Evolutionary conservation across 2,329 filamentous ascomycete genomes (phyloP).

Genomic region (Lachnellula hyalina): DNA sequence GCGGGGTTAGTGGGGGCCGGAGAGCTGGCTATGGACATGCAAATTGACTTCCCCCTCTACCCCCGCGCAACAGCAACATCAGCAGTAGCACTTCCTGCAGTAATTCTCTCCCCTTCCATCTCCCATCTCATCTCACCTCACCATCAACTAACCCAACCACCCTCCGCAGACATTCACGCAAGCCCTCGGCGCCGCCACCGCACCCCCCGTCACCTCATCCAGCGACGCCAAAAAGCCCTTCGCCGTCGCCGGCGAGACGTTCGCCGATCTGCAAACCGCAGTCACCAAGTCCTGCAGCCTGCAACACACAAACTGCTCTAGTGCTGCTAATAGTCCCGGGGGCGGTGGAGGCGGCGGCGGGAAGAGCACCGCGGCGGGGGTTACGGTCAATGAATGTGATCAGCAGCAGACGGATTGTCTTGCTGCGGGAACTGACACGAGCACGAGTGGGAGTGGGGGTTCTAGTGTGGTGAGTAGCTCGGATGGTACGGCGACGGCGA

Average conservation of each 20-base stretch:
- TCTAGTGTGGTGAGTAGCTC: neutral
- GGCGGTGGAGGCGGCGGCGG: slow-evolving; percentile 4
- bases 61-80: neutral
- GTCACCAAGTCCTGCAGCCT: slow-evolving; percentile 9
- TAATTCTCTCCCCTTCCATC: too few relatives aligned
- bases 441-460: neutral
- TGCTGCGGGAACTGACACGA: neutral
- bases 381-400: slow-evolving; percentile 18
- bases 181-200: neutral
- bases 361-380: neutral
- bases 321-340: slow-evolving; percentile 7
- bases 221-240: slow-evolving; percentile 9
- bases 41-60: neutral
- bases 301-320: slow-evolving; percentile 16
- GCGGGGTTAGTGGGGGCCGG: neutral
- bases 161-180: slow-evolving; percentile 3
- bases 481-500: neutral
- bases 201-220: slow-evolving; percentile 1
- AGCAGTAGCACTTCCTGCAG: too few relatives aligned
- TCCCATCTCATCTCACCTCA: too few relatives aligned
- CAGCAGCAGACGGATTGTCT: slow-evolving; percentile 13
- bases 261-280: slow-evolving; percentile 12
- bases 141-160: neutral
- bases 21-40: neutral
- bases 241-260: slow-evolving; percentile 12